Conservation (phyloP, 768 basidiomycete genomes). For the Trametes cingulata region DNA sequence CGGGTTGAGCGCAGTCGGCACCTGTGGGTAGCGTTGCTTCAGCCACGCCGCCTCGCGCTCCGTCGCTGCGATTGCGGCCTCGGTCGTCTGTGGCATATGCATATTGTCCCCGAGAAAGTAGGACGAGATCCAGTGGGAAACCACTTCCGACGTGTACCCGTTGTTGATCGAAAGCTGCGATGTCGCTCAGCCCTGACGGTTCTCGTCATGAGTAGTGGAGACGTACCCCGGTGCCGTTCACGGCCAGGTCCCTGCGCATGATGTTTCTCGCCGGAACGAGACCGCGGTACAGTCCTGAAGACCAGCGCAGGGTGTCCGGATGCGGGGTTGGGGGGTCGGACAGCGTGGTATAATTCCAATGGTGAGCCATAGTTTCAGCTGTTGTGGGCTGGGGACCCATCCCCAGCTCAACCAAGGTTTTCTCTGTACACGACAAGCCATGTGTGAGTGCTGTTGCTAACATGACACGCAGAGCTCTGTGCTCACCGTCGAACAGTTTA, state of each 20-base stretch:
- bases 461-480: not conserved
- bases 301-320: conserved; percentile 38
- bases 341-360: conserved; percentile 35
- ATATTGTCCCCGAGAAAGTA: conserved; percentile 58
- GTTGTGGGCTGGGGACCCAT: conserved; percentile 41
- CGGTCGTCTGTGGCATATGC: conserved; percentile 44
- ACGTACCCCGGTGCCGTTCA: conserved; percentile 61
- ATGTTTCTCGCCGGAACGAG: conserved; percentile 64
- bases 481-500: conserved; percentile 41
- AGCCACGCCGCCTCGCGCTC: conserved; percentile 55
- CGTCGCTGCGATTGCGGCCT: conserved; percentile 46
- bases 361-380: conserved; percentile 14
- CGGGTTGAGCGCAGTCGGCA: conserved; percentile 50
- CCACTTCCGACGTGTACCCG: conserved; percentile 55
- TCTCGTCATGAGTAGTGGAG: not conserved
- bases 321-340: conserved; percentile 19
- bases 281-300: conserved; percentile 58
- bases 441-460: not conserved
- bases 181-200: not conserved
- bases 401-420: conserved; percentile 52
- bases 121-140: conserved; percentile 64
- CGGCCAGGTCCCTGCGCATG: conserved; percentile 55
- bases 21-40: conserved; percentile 53
- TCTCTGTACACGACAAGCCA: conserved; percentile 45
- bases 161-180: conserved; percentile 56